Conservation (phyloP, 345 rosid species). For the Eutrema yunnanense region DNA sequence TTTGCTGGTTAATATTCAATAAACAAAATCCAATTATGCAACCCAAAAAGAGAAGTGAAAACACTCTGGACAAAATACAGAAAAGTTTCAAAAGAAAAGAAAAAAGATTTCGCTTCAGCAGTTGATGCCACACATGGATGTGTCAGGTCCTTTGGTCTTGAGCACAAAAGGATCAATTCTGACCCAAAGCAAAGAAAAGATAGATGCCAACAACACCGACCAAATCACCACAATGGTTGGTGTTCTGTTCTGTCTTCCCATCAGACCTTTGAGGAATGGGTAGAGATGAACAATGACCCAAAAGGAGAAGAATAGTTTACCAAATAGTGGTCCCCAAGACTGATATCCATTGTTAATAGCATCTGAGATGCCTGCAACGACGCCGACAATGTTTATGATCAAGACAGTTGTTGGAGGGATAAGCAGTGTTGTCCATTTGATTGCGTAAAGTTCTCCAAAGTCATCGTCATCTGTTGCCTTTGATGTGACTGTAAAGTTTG, state of each 20-base stretch:
- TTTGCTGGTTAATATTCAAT: conserved; percentile 5
- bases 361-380: conserved; percentile 92
- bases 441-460: conserved; percentile 77
- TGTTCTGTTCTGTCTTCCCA: conserved; percentile 94
- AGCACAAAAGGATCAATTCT: conserved; percentile 86
- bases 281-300: conserved; percentile 97
- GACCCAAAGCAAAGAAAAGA: conserved; percentile 96
- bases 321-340: conserved; percentile 90
- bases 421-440: conserved; percentile 92
- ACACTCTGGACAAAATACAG: not conserved
- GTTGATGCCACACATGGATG: conserved; percentile 78
- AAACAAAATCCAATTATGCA: conserved; percentile 18
- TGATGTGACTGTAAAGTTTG: conserved; percentile 93
- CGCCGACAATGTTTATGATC: conserved; percentile 85
- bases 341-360: conserved; percentile 91
- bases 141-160: conserved; percentile 91
- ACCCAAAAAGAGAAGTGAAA: conserved; percentile 8
- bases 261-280: conserved; percentile 96
- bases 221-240: conserved; percentile 96
- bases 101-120: conserved; percentile 41
- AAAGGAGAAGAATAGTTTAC: conserved; percentile 91
- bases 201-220: conserved; percentile 89
- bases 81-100: not conserved
- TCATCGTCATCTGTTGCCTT: conserved; percentile 85
- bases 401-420: conserved; percentile 96